Percentiles rank a stretch among this genome's conserved stretches.
Evolutionary conservation across 768 basidiomycete genomes (phyloP).

Genomic region (Asterophora lycoperdoides): DNA sequence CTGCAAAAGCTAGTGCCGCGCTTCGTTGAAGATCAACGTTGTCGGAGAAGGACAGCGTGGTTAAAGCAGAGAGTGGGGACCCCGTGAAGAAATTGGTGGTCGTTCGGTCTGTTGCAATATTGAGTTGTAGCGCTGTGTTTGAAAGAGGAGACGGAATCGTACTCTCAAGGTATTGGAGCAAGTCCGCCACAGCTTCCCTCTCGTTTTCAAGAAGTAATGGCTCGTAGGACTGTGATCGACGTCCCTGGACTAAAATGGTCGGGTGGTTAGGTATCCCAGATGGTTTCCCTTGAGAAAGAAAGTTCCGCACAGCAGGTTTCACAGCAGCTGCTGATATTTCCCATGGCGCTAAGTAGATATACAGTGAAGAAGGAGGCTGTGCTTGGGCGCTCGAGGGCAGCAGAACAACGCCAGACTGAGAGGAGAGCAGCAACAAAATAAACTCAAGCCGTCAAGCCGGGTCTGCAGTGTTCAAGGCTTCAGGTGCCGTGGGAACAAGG

Average conservation of each 20-base stretch:
- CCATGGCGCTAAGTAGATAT: constrained; percentile 43
- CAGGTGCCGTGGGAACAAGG: constrained; percentile 10
- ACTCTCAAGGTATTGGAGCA: constrained; percentile 98
- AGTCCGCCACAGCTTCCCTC: constrained; percentile 95
- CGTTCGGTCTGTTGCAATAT: constrained; percentile 70
- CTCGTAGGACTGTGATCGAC: constrained; percentile 83
- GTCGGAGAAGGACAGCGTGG: constrained; percentile 96
- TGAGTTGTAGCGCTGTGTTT: constrained; percentile 7
- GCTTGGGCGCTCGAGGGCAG: constrained; percentile 11
- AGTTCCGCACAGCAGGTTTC: constrained; percentile 69
- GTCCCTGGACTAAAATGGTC: constrained; percentile 58
- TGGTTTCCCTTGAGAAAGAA: constrained; percentile 7
- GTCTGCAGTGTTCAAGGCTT: constrained; percentile 8
- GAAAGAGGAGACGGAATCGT: constrained; percentile 26
- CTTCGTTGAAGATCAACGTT: constrained; percentile 98
- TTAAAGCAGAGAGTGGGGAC: constrained; percentile 86
- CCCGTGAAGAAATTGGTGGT: constrained; percentile 99
- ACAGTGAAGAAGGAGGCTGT: constrained; percentile 3
- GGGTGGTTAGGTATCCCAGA: constrained; percentile 19
- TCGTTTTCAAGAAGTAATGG: constrained; percentile 88
- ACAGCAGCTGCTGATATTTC: constrained; percentile 76
- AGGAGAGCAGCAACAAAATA: constrained; percentile 19
- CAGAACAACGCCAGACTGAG: constrained; percentile 13
- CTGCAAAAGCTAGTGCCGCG: constrained; percentile 96
- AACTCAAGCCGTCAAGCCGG: too few relatives aligned